Evolutionary conservation across 2,329 filamentous ascomycete genomes (phyloP), one percentile per base, ranked within the genome.

Genomic region (Nothomitra cinnamomea): DNA sequence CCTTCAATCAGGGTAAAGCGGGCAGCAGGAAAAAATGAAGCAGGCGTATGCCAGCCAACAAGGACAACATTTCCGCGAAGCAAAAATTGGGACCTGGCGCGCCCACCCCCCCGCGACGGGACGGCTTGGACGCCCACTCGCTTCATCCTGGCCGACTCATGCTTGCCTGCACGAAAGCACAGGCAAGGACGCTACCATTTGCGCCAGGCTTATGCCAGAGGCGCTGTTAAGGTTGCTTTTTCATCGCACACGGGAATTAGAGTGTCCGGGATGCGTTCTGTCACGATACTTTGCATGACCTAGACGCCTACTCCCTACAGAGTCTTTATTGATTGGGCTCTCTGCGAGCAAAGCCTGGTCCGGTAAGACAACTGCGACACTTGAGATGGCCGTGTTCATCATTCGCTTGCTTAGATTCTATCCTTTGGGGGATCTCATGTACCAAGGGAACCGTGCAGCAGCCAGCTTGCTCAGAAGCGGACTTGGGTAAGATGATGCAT

Each of bases 121-220:
- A 48, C 43, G 43, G 43, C 43, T 48, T 48, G 43, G 43, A 48
- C 43, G 43, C 43, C 43, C 43, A 25, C 43, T 48, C 43, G 43
- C 43, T 48, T 48, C 43, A 48, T 48, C 43, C 43, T 48, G 43
- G 43, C n/a, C 21, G 12, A 48, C 21, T 48, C 43, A 48, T 48
- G 43, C 43, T 48, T 45, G 42, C 42, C 21, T 48, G 43, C 43
- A 15, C 21, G 15, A 28, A 48, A 28, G 43, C 43, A 48, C 43
- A 25, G 21, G 43, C 43, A 48, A 25, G 28, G 43, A 48, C 43
- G 22, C 19, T 48, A 25, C 43, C 12, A 48, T 28, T 48, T 48
- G 43, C 43, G 24, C 21, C 22, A 48, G n/a, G 21, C 43, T 48
- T 15, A 25, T 48, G 43, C 43, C 28, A 12, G 43, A 48, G 43